Evolutionary conservation across 306 rosid species (phyloP).

Genomic region (Betula pendula): DNA sequence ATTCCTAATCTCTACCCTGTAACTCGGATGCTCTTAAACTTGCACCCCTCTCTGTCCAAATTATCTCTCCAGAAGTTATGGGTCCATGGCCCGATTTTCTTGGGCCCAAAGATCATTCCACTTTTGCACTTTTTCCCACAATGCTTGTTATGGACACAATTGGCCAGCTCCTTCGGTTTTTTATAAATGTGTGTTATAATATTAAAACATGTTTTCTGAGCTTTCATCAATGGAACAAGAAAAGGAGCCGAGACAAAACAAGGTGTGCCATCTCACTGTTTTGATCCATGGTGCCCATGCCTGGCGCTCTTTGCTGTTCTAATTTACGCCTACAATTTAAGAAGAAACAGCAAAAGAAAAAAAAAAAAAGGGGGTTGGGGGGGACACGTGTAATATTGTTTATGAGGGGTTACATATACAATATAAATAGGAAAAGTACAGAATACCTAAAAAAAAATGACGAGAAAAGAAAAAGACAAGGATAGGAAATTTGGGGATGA

Average conservation of each 20-base stretch:
- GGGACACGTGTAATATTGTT: neutral
- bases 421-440: neutral
- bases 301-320: neutral
- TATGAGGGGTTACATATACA: neutral
- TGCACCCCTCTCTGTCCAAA: no score
- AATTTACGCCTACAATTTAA: neutral
- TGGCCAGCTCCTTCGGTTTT: neutral
- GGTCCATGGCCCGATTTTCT: no score
- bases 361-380: no score
- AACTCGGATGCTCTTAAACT: no score
- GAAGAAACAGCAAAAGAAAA: neutral
- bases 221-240: slow-evolving; percentile 3
- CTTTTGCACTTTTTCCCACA: neutral
- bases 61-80: no score
- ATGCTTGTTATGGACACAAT: slow-evolving; percentile 4
- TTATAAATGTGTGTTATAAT: neutral
- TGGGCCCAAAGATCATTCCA: no score
- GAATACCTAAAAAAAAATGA: neutral
- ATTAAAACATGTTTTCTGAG: neutral
- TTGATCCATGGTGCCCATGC: slow-evolving; percentile 14
- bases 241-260: slow-evolving; percentile 36
- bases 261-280: slow-evolving; percentile 40
- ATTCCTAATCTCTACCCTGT: no score
- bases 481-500: no score
- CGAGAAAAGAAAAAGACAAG: no score